phyloP scores from a whole-genome alignment of 2,329 filamentous ascomycete species.

The Aaosphaeria pasadenensis region DNA sequence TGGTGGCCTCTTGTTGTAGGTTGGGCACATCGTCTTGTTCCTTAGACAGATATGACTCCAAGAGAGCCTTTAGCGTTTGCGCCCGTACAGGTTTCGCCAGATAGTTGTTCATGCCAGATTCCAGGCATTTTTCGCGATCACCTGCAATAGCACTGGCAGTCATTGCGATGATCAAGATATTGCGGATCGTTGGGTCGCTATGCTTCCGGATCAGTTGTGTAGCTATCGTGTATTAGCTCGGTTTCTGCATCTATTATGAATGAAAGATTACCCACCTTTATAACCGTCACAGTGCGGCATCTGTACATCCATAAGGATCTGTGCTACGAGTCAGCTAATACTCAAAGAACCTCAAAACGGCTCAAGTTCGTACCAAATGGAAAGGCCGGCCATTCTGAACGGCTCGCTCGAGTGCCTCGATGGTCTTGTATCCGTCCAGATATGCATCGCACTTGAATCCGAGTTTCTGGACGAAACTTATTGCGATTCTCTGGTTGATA shows the following conservation, averaged over 20 bases:
- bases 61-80: conserved; percentile 79
- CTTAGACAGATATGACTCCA: conserved; percentile 65
- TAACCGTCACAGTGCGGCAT: conserved; percentile 95
- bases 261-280: conserved; percentile 47
- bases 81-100: conserved; percentile 42
- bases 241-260: not conserved
- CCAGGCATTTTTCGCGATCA: conserved; percentile 91
- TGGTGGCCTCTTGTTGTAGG: conserved; percentile 45
- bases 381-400: conserved; percentile 73
- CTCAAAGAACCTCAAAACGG: no score
- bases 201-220: conserved; percentile 81
- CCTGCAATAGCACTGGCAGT: conserved; percentile 93
- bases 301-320: conserved; percentile 82
- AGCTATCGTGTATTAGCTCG: conserved; percentile 44
- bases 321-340: not conserved
- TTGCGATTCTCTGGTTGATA: conserved; percentile 92
- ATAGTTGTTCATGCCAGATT: conserved; percentile 78
- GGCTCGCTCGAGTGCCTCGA: conserved; percentile 76
- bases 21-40: conserved; percentile 42
- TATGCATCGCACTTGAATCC: conserved; percentile 87
- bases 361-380: conserved; percentile 61
- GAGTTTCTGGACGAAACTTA: conserved; percentile 82
- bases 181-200: conserved; percentile 69
- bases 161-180: conserved; percentile 94
- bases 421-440: conserved; percentile 83